phyloP scores from a whole-genome alignment of 495 filamentous ascomycete genomes.

The Podospora pseudoanserina region DNA sequence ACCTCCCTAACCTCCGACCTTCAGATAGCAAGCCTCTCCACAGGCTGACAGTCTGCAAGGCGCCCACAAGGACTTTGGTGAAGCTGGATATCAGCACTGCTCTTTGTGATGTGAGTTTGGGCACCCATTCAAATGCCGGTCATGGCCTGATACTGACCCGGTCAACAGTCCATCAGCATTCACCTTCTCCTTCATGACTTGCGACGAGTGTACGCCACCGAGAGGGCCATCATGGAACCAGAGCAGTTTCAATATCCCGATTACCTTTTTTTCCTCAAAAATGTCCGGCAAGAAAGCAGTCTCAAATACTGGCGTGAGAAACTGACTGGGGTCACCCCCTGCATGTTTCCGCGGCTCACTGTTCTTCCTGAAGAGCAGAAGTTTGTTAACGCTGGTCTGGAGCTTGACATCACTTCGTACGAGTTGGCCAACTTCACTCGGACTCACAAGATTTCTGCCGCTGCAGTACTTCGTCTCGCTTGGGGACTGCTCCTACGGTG shows the following conservation, averaged over 20 bases:
- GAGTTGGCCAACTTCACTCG: slow-evolving; percentile 36
- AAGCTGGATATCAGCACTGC: slow-evolving; percentile 47
- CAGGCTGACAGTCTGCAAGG: slow-evolving; percentile 44
- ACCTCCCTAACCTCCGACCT: slow-evolving; percentile 35
- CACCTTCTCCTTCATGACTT: slow-evolving; percentile 43
- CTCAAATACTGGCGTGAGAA: slow-evolving; percentile 44
- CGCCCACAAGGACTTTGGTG: slow-evolving; percentile 40
- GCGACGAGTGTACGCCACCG: slow-evolving; percentile 38
- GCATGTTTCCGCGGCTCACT: slow-evolving; percentile 39
- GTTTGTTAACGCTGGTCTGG: slow-evolving; percentile 36
- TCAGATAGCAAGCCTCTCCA: slow-evolving; percentile 41
- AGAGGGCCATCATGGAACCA: slow-evolving; percentile 27
- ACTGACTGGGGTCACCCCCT: slow-evolving; percentile 33
- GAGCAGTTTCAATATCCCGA: slow-evolving; percentile 37
- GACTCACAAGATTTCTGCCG: slow-evolving; percentile 31
- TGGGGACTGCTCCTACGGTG: slow-evolving; percentile 45
- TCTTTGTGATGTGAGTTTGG: slow-evolving; percentile 36
- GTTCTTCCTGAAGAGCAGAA: slow-evolving; percentile 17
- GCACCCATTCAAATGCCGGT: too few species aligned
- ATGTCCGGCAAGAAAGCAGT: slow-evolving; percentile 29
- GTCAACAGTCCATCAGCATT: slow-evolving; percentile 36
- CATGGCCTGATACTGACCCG: neutral
- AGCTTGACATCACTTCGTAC: slow-evolving; percentile 37
- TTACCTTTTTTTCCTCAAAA: slow-evolving; percentile 38
- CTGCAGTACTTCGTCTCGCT: slow-evolving; percentile 43